A percentile compares a stretch with the other conserved stretches of the same genome.
Evolutionary conservation across 2,329 filamentous ascomycete genomes (phyloP).

Genomic region (Colletotrichum chrysophilum): DNA sequence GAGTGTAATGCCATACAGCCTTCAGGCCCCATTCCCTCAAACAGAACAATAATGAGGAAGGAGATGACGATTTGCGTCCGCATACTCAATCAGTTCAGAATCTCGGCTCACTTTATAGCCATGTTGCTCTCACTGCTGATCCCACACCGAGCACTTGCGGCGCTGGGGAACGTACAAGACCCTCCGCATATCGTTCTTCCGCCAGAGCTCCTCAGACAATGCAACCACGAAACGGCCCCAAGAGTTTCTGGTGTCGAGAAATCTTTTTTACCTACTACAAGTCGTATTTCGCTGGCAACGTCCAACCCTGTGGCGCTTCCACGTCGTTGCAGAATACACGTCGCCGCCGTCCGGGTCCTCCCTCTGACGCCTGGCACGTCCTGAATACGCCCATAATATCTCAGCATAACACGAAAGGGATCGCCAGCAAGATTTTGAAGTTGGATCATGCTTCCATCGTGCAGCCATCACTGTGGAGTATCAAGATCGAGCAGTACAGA

Average conservation of each 20-base stretch:
- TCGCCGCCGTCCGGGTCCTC: background rate
- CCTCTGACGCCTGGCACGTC: background rate
- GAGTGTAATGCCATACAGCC: background rate
- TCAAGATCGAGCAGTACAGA: background rate
- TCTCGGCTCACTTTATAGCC: fast-evolving
- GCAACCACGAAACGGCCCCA: background rate
- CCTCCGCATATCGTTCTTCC: fast-evolving
- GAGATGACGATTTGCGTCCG: background rate
- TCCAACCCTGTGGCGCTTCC: background rate
- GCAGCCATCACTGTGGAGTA: background rate
- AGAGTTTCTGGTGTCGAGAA: background rate
- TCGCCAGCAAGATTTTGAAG: background rate
- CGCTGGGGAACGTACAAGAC: background rate
- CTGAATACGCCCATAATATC: background rate
- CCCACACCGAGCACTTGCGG: background rate
- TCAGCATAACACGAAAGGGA: background rate
- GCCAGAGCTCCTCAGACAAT: background rate
- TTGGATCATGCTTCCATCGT: fast-evolving
- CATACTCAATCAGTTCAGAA: background rate
- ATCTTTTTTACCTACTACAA: background rate
- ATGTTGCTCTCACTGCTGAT: background rate
- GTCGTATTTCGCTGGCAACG: background rate
- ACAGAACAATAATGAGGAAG: background rate
- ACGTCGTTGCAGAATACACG: background rate
- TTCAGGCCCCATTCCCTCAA: background rate